Percentiles rank a stretch among this genome's conserved stretches.
Conservation (phyloP, 129 eudicot genomes). For the Chrysanthemum seticuspe region DNA sequence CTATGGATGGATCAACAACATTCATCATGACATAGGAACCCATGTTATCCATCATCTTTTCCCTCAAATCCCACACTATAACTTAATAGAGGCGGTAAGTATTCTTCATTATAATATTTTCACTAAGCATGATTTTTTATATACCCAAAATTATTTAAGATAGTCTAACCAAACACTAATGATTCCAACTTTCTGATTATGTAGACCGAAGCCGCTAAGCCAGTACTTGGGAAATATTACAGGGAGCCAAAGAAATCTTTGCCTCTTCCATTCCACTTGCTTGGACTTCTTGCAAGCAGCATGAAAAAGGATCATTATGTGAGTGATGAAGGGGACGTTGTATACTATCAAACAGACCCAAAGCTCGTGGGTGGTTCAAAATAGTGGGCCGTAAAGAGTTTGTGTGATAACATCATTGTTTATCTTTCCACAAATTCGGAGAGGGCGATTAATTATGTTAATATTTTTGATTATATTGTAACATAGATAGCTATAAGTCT, state of each 20-base stretch:
- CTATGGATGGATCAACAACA: slow-evolving; percentile 96
- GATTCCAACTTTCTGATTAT: slow-evolving; percentile 6
- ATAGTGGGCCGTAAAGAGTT: slow-evolving; percentile 7
- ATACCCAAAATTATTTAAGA: background rate
- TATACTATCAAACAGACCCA: slow-evolving; percentile 75
- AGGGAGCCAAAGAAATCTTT: slow-evolving; percentile 62
- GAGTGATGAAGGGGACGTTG: slow-evolving; percentile 82
- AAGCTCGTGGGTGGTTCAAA: slow-evolving; percentile 31
- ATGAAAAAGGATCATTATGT: slow-evolving; percentile 81
- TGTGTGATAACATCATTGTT: slow-evolving; percentile 12
- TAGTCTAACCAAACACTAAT: background rate
- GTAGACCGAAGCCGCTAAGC: slow-evolving; percentile 84
- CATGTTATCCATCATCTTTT: slow-evolving; percentile 96
- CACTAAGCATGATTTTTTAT: background rate
- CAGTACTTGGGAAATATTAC: slow-evolving; percentile 79
- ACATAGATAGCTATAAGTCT: slow-evolving; percentile 5
- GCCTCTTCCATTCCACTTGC: slow-evolving; percentile 64
- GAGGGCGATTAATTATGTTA: slow-evolving; percentile 23
- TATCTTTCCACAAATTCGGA: slow-evolving; percentile 16
- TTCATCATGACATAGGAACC: slow-evolving; percentile 97
- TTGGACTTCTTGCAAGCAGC: slow-evolving; percentile 61
- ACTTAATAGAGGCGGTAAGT: slow-evolving; percentile 83
- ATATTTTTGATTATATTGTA: slow-evolving; percentile 18
- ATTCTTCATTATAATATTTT: background rate
- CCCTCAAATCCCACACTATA: slow-evolving; percentile 98